A percentile compares a stretch with the other conserved stretches of the same genome.
Conservation (phyloP, 768 basidiomycete species). For the Psilocybe cubensis region DNA sequence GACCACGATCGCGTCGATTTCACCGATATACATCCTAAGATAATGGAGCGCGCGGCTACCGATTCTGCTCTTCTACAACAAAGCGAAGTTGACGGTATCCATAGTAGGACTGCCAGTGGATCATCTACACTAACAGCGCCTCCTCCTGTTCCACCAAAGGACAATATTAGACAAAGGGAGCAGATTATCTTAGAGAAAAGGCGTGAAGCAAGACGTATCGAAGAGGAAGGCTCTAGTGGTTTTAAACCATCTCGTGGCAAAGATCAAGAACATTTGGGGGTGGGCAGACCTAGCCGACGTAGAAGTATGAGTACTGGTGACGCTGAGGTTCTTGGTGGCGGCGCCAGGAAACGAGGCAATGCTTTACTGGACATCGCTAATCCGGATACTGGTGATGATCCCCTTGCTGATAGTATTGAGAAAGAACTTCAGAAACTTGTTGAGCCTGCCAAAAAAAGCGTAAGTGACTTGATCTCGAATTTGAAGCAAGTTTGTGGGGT, state of each 20-base stretch:
- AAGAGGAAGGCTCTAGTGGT: slow-evolving; percentile 32
- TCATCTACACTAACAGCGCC: slow-evolving; percentile 42
- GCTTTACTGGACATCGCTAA: slow-evolving; percentile 42
- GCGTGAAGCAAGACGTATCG: slow-evolving; percentile 59
- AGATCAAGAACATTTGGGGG: slow-evolving; percentile 34
- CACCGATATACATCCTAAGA: slow-evolving; percentile 24
- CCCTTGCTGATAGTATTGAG: slow-evolving; percentile 71
- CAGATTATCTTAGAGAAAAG: slow-evolving; percentile 73
- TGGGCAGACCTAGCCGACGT: slow-evolving; percentile 59
- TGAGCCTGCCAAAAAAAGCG: slow-evolving; percentile 48
- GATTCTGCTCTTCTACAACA: slow-evolving; percentile 49
- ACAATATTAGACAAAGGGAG: slow-evolving; percentile 68
- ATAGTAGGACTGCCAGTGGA: slow-evolving; percentile 45
- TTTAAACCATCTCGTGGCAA: slow-evolving; percentile 15
- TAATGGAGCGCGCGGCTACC: slow-evolving; percentile 54
- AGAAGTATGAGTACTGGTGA: slow-evolving; percentile 84
- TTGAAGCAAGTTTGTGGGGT: not conserved
- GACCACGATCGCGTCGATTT: slow-evolving; percentile 18
- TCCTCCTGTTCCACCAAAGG: slow-evolving; percentile 62
- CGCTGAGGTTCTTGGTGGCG: slow-evolving; percentile 48
- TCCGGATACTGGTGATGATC: slow-evolving; percentile 46
- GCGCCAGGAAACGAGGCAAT: slow-evolving; percentile 36
- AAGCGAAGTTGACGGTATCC: slow-evolving; percentile 35
- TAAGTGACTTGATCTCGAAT: slow-evolving; percentile 29
- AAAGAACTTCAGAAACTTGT: slow-evolving; percentile 70